Conservation (phyloP, 2,329 filamentous ascomycete species). For the Ilyonectria destructans region DNA sequence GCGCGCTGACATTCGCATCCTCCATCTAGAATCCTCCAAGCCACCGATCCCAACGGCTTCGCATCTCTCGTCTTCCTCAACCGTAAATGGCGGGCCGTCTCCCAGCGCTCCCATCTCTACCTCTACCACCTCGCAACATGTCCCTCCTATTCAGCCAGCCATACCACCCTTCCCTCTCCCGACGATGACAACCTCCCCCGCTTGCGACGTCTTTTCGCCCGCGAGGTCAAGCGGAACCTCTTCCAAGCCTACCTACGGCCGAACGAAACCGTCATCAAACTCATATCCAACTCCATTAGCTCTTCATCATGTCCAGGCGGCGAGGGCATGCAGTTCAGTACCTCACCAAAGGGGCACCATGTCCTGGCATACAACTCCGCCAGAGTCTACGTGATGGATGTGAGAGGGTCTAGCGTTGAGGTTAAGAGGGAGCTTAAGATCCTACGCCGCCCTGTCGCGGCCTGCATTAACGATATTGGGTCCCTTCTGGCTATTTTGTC, state of each 20-base stretch:
- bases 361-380: slow-evolving; percentile 89
- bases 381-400: slow-evolving; percentile 84
- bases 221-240: slow-evolving; percentile 82
- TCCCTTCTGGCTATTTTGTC: slow-evolving; percentile 84
- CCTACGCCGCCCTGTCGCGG: slow-evolving; percentile 80
- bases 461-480: slow-evolving; percentile 86
- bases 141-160: slow-evolving; percentile 71
- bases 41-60: slow-evolving; percentile 75
- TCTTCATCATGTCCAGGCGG: slow-evolving; percentile 87
- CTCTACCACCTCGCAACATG: slow-evolving; percentile 74
- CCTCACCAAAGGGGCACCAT: slow-evolving; percentile 82
- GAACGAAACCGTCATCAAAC: slow-evolving; percentile 79
- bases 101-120: slow-evolving; percentile 76
- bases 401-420: slow-evolving; percentile 71
- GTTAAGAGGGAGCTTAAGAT: slow-evolving; percentile 88
- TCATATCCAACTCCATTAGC: slow-evolving; percentile 88
- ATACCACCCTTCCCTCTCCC: slow-evolving; percentile 58
- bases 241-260: slow-evolving; percentile 85
- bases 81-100: slow-evolving; percentile 76
- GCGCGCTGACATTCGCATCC: slow-evolving; percentile 38
- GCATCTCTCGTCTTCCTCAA: slow-evolving; percentile 78
- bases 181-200: slow-evolving; percentile 69
- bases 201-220: slow-evolving; percentile 77
- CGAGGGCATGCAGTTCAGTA: slow-evolving; percentile 88
- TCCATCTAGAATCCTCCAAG: slow-evolving; percentile 70